These are phyloP conservation scores for Crithidia expoeki DNA, from an alignment of 208 protist genomes.

Conservation along the genomic window DNA sequence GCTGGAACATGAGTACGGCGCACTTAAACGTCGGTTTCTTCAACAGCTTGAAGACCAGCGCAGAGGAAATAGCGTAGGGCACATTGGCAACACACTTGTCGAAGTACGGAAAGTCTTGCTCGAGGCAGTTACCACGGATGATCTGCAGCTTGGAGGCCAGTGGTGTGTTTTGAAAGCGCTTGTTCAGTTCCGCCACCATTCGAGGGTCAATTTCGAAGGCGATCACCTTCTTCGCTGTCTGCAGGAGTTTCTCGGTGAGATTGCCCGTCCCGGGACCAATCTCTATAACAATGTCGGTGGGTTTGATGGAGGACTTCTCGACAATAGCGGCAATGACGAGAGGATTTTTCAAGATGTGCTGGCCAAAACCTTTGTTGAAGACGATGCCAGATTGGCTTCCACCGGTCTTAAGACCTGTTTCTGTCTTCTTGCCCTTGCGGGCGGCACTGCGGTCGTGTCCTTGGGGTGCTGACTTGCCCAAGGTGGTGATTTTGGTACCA, in stretches of 20 bases:
- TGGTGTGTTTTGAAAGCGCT: constrained; percentile 96
- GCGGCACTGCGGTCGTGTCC: constrained; percentile 19
- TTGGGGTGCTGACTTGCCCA: constrained; percentile 66
- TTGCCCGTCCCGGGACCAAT: constrained; percentile 99
- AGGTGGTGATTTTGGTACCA: constrained; percentile 65
- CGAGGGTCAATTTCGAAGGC: constrained; percentile 99
- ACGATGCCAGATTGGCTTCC: constrained; percentile 91
- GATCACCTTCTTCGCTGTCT: constrained; percentile 97
- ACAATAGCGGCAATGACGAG: constrained; percentile 98
- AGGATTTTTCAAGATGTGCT: constrained; percentile 99
- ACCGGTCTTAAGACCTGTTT: constrained; percentile 62
- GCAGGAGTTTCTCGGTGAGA: constrained; percentile 98
- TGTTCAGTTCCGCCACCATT: constrained; percentile 99
- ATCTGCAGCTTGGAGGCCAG: constrained; percentile 95
- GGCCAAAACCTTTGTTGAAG: constrained; percentile 97
- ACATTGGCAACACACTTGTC: constrained; percentile 99
- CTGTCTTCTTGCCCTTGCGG: constrained; percentile 49
- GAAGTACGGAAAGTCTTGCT: constrained; percentile 99
- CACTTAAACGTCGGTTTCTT: constrained; percentile 93
- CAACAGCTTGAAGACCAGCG: constrained; percentile 99
- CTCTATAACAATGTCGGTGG: constrained; percentile 98
- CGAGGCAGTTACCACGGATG: constrained; percentile 98
- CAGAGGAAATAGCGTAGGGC: constrained; percentile 99
- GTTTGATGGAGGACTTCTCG: constrained; percentile 96
- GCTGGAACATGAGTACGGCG: constrained; percentile 99